phyloP scores from a whole-genome alignment of 2,329 filamentous ascomycete genomes.

The Coleophoma cylindrospora region DNA sequence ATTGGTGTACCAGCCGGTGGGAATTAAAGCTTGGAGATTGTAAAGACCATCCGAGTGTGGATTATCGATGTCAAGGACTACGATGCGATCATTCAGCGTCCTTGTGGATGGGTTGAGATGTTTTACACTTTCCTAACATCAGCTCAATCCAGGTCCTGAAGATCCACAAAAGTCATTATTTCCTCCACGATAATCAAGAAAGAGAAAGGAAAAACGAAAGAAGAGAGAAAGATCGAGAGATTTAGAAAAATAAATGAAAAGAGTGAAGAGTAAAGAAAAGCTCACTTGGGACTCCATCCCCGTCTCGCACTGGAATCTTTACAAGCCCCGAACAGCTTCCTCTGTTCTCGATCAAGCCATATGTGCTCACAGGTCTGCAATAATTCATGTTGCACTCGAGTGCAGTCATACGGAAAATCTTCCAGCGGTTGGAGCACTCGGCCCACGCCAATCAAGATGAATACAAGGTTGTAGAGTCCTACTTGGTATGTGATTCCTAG shows the following conservation, averaged over 20 bases:
- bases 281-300: slow-evolving; percentile 12
- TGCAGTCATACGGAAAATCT: slow-evolving; percentile 24
- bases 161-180: no score
- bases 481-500: slow-evolving; percentile 16
- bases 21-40: slow-evolving; percentile 4
- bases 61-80: slow-evolving; percentile 13
- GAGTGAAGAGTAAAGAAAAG: background rate
- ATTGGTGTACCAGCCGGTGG: slow-evolving; percentile 6
- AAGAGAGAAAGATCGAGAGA: background rate
- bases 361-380: slow-evolving; percentile 16
- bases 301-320: slow-evolving; percentile 3
- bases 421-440: slow-evolving; percentile 23
- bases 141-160: no score
- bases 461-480: slow-evolving; percentile 16
- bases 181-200: no score
- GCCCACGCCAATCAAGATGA: slow-evolving; percentile 20
- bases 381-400: slow-evolving; percentile 4
- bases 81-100: slow-evolving; percentile 9
- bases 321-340: slow-evolving; percentile 14
- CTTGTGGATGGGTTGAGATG: slow-evolving; percentile 7
- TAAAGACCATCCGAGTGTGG: slow-evolving; percentile 9
- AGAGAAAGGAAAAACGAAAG: background rate
- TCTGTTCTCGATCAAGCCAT: slow-evolving; percentile 10
- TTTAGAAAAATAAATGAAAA: background rate
- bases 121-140: background rate